phyloP scores from a whole-genome alignment of 305 asterid species.

The Fraxinus sp. region DNA sequence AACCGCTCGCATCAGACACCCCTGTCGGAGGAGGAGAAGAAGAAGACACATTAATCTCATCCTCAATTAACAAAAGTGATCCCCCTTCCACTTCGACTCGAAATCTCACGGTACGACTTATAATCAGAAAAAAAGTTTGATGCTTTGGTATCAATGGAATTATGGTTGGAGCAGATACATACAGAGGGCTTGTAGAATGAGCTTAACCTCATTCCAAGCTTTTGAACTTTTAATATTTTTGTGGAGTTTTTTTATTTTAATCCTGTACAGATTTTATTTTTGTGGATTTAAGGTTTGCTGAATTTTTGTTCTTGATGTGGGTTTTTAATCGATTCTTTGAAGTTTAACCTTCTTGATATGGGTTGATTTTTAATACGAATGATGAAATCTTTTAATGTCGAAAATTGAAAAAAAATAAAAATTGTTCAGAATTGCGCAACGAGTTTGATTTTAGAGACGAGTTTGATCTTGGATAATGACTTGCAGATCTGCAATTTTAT shows the following conservation, averaged over 20 bases:
- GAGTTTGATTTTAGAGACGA: background rate
- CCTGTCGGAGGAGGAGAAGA: constrained; percentile 29
- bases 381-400: background rate
- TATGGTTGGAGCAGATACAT: background rate
- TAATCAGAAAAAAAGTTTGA: background rate
- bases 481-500: background rate
- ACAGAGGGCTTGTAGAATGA: background rate
- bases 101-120: constrained; percentile 25
- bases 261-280: background rate
- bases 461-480: background rate
- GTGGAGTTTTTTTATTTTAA: background rate
- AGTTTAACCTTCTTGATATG: background rate
- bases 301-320: background rate
- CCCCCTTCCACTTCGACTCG: constrained; percentile 28
- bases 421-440: background rate
- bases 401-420: background rate
- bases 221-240: background rate
- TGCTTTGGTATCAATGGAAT: background rate
- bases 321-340: background rate
- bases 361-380: background rate
- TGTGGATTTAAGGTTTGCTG: background rate
- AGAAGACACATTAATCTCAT: constrained; percentile 27
- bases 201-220: background rate
- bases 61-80: constrained; percentile 27
- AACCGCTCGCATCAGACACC: constrained; percentile 33